Evolutionary conservation across 352 stramenopile species (phyloP), one percentile per base, ranked within the genome.

Genomic region (Globisporangium polare): DNA sequence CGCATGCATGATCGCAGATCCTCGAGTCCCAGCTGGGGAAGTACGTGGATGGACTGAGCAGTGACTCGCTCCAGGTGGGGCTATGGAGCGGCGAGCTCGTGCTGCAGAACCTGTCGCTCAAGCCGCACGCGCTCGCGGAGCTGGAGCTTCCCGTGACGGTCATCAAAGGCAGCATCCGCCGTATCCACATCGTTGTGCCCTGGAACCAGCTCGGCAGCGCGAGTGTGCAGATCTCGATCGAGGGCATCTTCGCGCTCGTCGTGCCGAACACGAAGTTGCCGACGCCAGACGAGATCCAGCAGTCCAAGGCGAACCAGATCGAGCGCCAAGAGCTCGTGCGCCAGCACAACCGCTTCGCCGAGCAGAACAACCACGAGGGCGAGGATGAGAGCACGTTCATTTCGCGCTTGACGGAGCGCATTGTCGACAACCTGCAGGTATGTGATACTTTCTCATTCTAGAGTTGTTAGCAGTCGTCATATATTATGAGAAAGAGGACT

Each of bases 51-150:
- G 86, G 86, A 1, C 67, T 94, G 24, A 74, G 80, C 50, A 80
- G 76, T 20, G 83, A 94, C 53, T 92, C 86, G 60, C 70, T 94
- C n/a, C 83, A 90, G 50, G 78, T 94, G 12, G 86, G 84, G 0
- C 71, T 94, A 29, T 94, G 86, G 86, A 93, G 81, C 53, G 86
- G 86, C n/a, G 86, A 94, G 59, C 62, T 94, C 26, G 67, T 84
- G 63, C 67, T 94, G 56, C 78, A 79, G 24, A 75, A 90, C 53
- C 64, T 94, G n/a, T 66, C 59, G 39, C 74, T 94, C 37, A 93
- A 93, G 62, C 77, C 83, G n/a, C 77, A 90, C 53, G 86, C 86
- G 41, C 66, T 94, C 26, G 80, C 78, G 0, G 86, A 94, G 66
- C 65, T 94, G 29, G 72, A 93, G 43, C 63, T 94, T 20, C 86